A percentile compares a stretch with the other conserved stretches of the same genome.
Conservation (phyloP, 495 filamentous ascomycete genomes). For the Penicillium cosmopolitanum region DNA sequence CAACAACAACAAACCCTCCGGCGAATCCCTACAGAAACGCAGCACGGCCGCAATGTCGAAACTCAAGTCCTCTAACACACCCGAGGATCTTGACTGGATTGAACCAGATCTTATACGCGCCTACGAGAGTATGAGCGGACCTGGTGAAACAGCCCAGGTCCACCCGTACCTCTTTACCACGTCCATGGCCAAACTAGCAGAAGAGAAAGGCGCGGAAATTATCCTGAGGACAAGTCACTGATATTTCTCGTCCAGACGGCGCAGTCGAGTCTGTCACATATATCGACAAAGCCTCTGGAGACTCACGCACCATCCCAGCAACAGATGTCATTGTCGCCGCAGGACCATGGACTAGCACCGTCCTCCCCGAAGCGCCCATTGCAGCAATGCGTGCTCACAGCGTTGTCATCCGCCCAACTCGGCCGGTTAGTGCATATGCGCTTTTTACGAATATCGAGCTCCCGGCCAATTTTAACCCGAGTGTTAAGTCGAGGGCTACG, state of each 20-base stretch:
- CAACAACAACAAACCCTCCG: constrained; percentile 22
- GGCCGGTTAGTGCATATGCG: constrained; percentile 81
- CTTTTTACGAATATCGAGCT: constrained; percentile 90
- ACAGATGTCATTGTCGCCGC: constrained; percentile 84
- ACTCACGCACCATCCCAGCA: constrained; percentile 64
- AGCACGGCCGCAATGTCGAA: constrained; percentile 61
- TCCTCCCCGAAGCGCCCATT: constrained; percentile 79
- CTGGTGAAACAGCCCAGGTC: constrained; percentile 85
- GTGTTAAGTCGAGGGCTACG: constrained; percentile 55
- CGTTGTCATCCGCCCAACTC: constrained; percentile 76
- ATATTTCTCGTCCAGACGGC: constrained; percentile 58
- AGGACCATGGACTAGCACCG: constrained; percentile 82
- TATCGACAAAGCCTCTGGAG: constrained; percentile 62
- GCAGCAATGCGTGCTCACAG: constrained; percentile 84
- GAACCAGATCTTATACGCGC: constrained; percentile 62
- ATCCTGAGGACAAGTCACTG: constrained; percentile 65
- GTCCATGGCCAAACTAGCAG: constrained; percentile 78
- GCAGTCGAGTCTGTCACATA: constrained; percentile 75
- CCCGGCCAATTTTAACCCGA: constrained; percentile 59
- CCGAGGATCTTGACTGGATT: constrained; percentile 87
- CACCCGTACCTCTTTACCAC: constrained; percentile 94
- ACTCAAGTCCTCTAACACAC: constrained; percentile 65
- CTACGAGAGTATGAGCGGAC: constrained; percentile 84
- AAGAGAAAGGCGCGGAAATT: constrained; percentile 73
- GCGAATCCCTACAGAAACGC: constrained; percentile 74